phyloP scores from a whole-genome alignment of 768 basidiomycete species.

The Gelatoporia subvermispora region DNA sequence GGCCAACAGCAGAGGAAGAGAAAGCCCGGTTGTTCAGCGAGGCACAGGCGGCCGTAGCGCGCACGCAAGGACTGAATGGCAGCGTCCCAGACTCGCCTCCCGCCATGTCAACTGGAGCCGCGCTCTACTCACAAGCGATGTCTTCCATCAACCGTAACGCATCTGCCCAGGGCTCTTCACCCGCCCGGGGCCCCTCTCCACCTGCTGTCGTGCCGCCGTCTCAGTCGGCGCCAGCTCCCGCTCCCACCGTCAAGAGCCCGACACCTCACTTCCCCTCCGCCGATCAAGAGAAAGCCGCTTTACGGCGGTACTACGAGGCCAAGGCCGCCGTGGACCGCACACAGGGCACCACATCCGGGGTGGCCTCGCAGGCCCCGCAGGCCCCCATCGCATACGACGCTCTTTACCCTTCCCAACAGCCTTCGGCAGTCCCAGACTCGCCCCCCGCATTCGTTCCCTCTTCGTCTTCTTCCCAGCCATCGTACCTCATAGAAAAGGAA shows the following conservation, averaged over 20 bases:
- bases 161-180: conserved; percentile 15
- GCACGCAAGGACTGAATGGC: conserved; percentile 43
- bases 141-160: conserved; percentile 29
- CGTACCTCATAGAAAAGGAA: conserved; percentile 62
- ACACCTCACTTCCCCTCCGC: conserved; percentile 55
- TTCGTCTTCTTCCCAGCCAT: conserved; percentile 30
- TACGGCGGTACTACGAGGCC: conserved; percentile 65
- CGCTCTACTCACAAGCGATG: conserved; percentile 42
- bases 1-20: conserved; percentile 73
- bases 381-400: conserved; percentile 60
- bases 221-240: not conserved
- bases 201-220: conserved; percentile 1
- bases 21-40: conserved; percentile 65
- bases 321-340: conserved; percentile 64
- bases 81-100: conserved; percentile 18
- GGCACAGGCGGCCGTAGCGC: conserved; percentile 62
- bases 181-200: conserved; percentile 11
- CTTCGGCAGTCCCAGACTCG: conserved; percentile 27
- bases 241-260: conserved; percentile 19
- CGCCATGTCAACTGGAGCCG: conserved; percentile 36
- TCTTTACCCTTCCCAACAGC: conserved; percentile 42
- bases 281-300: conserved; percentile 70
- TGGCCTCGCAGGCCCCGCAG: conserved; percentile 7
- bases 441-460: conserved; percentile 53
- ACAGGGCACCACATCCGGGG: conserved; percentile 30